Conservation (phyloP, 2,329 filamentous ascomycete genomes). For the Septoria linicola region DNA sequence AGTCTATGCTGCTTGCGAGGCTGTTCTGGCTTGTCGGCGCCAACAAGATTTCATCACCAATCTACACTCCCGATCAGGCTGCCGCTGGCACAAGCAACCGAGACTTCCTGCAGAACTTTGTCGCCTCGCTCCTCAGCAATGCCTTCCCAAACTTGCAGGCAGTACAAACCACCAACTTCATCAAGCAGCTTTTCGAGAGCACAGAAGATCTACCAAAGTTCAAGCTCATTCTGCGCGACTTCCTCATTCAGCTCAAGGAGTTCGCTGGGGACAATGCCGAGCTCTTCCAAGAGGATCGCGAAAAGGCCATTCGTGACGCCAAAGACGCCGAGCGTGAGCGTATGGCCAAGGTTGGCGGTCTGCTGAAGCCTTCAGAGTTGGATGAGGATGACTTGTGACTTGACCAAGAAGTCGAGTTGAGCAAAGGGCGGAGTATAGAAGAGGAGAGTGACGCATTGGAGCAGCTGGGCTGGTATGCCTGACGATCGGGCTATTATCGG, state of each 20-base stretch:
- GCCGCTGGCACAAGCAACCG: conserved; percentile 80
- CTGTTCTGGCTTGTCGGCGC: conserved; percentile 94
- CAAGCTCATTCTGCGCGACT: conserved; percentile 93
- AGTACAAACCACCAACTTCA: conserved; percentile 82
- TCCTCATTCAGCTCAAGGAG: conserved; percentile 95
- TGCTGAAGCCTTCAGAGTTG: conserved; percentile 96
- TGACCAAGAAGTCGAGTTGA: conserved; percentile 45
- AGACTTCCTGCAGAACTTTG: conserved; percentile 86
- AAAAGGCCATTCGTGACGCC: conserved; percentile 82
- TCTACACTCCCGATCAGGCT: conserved; percentile 83
- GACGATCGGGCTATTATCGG: not conserved
- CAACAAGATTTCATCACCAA: conserved; percentile 87
- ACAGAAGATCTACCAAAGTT: conserved; percentile 92
- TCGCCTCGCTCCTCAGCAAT: conserved; percentile 77
- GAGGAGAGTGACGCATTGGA: conserved; percentile 13
- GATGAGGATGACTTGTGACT: conserved; percentile 85
- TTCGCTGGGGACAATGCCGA: conserved; percentile 95
- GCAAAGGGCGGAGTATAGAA: conserved; percentile 13
- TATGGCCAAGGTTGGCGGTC: conserved; percentile 88
- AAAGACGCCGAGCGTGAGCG: conserved; percentile 88
- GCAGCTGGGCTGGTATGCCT: conserved; percentile 13
- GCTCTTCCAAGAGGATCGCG: conserved; percentile 89
- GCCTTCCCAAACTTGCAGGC: conserved; percentile 88
- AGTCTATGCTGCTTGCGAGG: conserved; percentile 87
- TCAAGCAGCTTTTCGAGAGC: conserved; percentile 81